Evolutionary conservation across 306 rosid species (phyloP), one percentile per base, ranked within the genome.

Genomic region (Urtica urens): DNA sequence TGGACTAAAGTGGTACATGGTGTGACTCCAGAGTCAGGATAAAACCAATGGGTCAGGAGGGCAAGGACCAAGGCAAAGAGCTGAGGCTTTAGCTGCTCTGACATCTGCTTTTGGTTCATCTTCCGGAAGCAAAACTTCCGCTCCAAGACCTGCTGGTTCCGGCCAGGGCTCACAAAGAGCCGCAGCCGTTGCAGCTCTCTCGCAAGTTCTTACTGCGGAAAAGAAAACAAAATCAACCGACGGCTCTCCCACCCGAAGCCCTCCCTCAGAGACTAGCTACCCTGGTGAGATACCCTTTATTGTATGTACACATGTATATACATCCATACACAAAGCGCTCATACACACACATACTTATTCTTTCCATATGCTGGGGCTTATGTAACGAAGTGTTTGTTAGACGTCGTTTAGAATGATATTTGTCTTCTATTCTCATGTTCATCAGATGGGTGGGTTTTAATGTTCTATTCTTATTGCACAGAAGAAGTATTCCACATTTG

Each of bases 101-200:
- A 67, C 78, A 61, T 67, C 82, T 44, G 99, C 99, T 23, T 92
- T 92, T 64, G 78, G 66, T 56, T 73, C 99, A 39, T 64, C 94
- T 12, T 26, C 95, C 4, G 68, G 72, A 52, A 27, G 49, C 51
- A 79, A 70, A 51, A 8, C 45, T 29, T 33, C 62, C 71, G 23
- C 74, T 65, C 67, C 81, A 19, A 73, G 71, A 70, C 38, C 77
- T 38, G 48, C 94, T 49, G 71, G 69, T 16, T 50, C 59, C 22
- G 46, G 75, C 60, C 87, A 73, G 72, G 95, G 95, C 63, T 81
- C 99, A 46, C 99, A 90, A 67, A 82, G 95, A 67, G 93, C 93
- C 47, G 95, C 96, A 26, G 99, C 99, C 43, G 99, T 92, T 35
- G 99, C 99, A 62, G 99, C 99, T 50, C 99, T 92, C 60, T 92